A percentile compares a stretch with the other conserved stretches of the same genome.
Conservation (phyloP, 257 asterid species). For the Salvia miltiorrhiza region DNA sequence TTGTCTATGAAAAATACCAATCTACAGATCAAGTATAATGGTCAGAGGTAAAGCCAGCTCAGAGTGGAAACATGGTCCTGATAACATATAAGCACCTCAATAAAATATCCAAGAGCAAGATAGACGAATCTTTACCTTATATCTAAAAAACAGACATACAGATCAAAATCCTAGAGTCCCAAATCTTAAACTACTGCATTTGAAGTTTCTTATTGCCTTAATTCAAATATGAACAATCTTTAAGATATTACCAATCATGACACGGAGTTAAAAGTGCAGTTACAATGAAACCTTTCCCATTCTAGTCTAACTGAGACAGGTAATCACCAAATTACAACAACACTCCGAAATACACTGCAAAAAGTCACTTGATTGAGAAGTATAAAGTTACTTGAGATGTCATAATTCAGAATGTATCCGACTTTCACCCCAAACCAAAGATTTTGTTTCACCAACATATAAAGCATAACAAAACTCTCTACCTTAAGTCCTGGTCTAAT, state of each 20-base stretch:
- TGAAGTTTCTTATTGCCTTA: slow-evolving; percentile 4
- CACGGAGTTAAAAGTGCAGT: neutral
- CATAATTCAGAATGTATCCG: slow-evolving; percentile 4
- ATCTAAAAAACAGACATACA: neutral
- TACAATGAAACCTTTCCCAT: neutral
- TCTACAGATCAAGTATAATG: neutral
- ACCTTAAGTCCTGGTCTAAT: slow-evolving; percentile 83
- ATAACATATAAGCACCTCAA: neutral
- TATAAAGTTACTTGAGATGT: slow-evolving; percentile 6
- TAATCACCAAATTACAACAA: neutral
- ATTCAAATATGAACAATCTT: slow-evolving; percentile 5
- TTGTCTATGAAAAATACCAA: neutral
- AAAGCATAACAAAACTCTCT: slow-evolving; percentile 1
- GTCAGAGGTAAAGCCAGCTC: neutral
- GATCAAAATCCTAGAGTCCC: neutral
- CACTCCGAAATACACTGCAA: neutral
- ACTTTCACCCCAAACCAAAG: slow-evolving; percentile 1
- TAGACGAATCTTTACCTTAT: neutral
- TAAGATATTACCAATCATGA: neutral
- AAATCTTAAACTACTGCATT: neutral
- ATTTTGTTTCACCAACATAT: neutral
- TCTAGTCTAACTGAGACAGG: neutral
- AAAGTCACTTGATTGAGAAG: neutral
- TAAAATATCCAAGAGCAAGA: neutral
- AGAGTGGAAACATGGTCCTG: neutral